Conservation (phyloP, 768 basidiomycete genomes). For the Leucosporidium scottii region DNA sequence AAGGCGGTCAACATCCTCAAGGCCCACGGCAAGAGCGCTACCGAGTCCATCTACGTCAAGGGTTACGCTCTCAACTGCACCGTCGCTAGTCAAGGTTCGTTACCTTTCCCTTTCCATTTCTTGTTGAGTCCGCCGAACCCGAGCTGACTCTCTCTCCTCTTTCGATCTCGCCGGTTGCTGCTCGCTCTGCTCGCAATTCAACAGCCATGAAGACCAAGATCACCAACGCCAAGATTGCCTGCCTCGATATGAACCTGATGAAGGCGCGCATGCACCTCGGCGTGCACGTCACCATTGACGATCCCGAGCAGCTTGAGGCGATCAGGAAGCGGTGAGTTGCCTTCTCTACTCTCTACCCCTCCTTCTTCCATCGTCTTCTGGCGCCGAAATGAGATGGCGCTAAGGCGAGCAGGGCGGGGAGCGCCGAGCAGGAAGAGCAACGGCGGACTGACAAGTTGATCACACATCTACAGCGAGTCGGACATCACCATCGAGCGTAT, state of each 20-base stretch:
- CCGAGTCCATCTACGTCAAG: slow-evolving; percentile 88
- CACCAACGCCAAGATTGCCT: slow-evolving; percentile 89
- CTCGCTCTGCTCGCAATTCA: no score
- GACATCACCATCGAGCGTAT: slow-evolving; percentile 95
- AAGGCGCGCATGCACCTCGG: slow-evolving; percentile 97
- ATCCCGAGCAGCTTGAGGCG: slow-evolving; percentile 91
- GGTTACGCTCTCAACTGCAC: slow-evolving; percentile 98
- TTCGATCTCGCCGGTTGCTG: slow-evolving; percentile 11
- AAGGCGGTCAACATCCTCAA: slow-evolving; percentile 98
- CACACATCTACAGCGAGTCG: slow-evolving; percentile 57
- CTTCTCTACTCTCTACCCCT: not conserved
- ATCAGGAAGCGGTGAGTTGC: slow-evolving; percentile 74
- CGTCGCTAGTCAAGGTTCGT: slow-evolving; percentile 90
- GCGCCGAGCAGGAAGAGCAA: no score
- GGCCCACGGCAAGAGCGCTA: slow-evolving; percentile 90
- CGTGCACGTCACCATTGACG: slow-evolving; percentile 92
- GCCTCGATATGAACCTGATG: slow-evolving; percentile 93
- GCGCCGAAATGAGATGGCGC: no score
- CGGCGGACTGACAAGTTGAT: not conserved
- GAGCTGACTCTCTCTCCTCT: not conserved
- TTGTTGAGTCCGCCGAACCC: not conserved
- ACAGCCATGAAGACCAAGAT: slow-evolving; percentile 96
- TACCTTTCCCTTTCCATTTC: not conserved
- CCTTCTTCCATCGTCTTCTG: no score
- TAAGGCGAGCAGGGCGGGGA: not conserved